A percentile compares a stretch with the other conserved stretches of the same genome.
Conservation (phyloP, 805 yeast species). For the Lachancea cidri region DNA sequence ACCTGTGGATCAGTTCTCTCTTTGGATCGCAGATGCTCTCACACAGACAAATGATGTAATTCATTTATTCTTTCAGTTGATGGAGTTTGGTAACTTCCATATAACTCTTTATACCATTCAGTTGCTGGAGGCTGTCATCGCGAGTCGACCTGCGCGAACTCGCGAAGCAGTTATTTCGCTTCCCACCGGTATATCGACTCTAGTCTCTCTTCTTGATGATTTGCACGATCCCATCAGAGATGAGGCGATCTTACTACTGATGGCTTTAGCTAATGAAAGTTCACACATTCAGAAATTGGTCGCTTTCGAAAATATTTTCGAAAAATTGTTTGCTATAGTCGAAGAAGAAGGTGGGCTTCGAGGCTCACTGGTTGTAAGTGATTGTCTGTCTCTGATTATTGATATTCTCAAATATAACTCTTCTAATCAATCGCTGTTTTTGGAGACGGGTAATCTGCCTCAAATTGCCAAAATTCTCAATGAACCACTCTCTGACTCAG, state of each 20-base stretch:
- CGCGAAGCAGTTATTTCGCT: conserved; percentile 67
- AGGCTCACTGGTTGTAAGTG: conserved; percentile 88
- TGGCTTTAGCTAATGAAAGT: conserved; percentile 76
- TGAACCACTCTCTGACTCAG: conserved; percentile 49
- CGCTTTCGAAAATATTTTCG: conserved; percentile 92
- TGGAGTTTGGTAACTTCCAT: conserved; percentile 66
- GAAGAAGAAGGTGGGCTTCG: conserved; percentile 84
- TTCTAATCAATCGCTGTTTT: conserved; percentile 81
- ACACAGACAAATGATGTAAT: conserved; percentile 48
- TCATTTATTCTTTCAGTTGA: conserved; percentile 42
- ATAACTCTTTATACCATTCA: conserved; percentile 77
- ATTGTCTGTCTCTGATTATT: conserved; percentile 70
- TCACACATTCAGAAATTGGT: conserved; percentile 86
- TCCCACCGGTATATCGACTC: conserved; percentile 74
- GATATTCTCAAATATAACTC: conserved; percentile 76
- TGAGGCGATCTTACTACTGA: conserved; percentile 77
- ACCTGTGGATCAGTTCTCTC: conserved; percentile 73
- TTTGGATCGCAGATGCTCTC: conserved; percentile 94
- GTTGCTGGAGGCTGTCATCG: conserved; percentile 72
- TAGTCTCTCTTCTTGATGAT: conserved; percentile 61
- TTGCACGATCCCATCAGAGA: conserved; percentile 81
- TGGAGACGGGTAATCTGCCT: conserved; percentile 78
- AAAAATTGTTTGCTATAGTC: conserved; percentile 69
- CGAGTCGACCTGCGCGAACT: conserved; percentile 67
- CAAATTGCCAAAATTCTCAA: conserved; percentile 56